Percentiles rank a stretch among this genome's conserved stretches.
Conservation (phyloP, 1,284 basidiomycete genomes). For the Tilletia caries region DNA sequence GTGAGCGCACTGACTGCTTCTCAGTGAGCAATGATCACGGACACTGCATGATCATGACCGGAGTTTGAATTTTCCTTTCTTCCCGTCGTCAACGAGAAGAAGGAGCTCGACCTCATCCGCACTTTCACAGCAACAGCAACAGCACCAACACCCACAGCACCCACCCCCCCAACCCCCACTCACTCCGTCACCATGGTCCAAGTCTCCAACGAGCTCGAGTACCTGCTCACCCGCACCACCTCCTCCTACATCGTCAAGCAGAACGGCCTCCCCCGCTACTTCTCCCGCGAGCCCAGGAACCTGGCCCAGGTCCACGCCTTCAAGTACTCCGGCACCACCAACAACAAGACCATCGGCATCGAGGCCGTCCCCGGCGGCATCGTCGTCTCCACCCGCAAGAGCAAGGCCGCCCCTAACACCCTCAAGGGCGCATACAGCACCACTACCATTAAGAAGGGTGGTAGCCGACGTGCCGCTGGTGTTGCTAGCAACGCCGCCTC, state of each 20-base stretch:
- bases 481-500: constrained; percentile 44
- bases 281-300: constrained; percentile 51
- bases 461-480: constrained; percentile 42
- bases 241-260: constrained; percentile 52
- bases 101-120: too few relatives aligned
- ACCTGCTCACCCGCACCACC: constrained; percentile 48
- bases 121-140: too few relatives aligned
- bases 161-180: background rate
- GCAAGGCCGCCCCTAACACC: constrained; percentile 33
- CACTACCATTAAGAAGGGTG: constrained; percentile 28
- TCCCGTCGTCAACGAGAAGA: too few relatives aligned
- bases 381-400: constrained; percentile 47
- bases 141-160: background rate
- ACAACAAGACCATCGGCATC: constrained; percentile 50
- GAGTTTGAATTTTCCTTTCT: too few relatives aligned
- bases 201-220: constrained; percentile 46
- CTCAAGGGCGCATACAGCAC: constrained; percentile 33
- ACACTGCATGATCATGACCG: too few relatives aligned
- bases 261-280: constrained; percentile 49
- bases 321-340: constrained; percentile 50
- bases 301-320: constrained; percentile 49
- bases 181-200: background rate
- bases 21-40: too few relatives aligned
- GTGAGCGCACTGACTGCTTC: too few relatives aligned
- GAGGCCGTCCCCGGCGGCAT: constrained; percentile 35